Percentiles rank a stretch among this genome's conserved stretches.
These are phyloP conservation scores for Talaromyces piceae DNA, from an alignment of 2,329 filamentous ascomycete genomes.

Conservation along the genomic window DNA sequence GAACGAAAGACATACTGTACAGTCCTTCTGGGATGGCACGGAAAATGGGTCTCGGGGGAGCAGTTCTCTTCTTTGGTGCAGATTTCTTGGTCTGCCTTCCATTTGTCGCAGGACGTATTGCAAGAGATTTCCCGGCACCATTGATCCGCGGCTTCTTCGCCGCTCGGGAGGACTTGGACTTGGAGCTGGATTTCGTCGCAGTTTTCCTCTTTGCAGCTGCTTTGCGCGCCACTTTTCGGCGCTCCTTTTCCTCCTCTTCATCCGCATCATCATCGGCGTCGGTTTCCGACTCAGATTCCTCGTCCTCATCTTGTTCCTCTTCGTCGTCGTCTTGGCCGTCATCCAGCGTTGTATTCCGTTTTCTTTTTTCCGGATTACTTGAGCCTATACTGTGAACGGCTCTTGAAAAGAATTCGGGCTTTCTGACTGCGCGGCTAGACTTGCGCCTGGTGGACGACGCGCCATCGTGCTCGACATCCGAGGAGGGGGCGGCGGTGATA, in stretches of 20 bases:
- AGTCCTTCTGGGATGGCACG: slow-evolving; percentile 49
- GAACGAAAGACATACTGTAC: slow-evolving; percentile 40
- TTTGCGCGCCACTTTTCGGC: slow-evolving; percentile 32
- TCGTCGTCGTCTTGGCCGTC: slow-evolving; percentile 29
- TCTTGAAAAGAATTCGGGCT: slow-evolving; percentile 37
- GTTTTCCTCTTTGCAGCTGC: slow-evolving; percentile 24
- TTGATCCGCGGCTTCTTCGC: slow-evolving; percentile 52
- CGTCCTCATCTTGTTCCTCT: slow-evolving; percentile 21
- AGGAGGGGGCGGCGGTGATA: slow-evolving; percentile 4
- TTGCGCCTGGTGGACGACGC: slow-evolving; percentile 18
- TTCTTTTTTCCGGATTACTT: slow-evolving; percentile 40
- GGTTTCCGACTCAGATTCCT: slow-evolving; percentile 31
- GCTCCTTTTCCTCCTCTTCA: slow-evolving; percentile 45
- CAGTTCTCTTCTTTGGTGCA: slow-evolving; percentile 34
- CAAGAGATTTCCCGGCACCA: slow-evolving; percentile 40
- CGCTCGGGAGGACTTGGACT: slow-evolving; percentile 22
- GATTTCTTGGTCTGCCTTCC: slow-evolving; percentile 23
- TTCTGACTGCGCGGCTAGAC: slow-evolving; percentile 37
- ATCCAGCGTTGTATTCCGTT: slow-evolving; percentile 35
- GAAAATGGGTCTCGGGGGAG: slow-evolving; percentile 44
- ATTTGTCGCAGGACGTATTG: slow-evolving; percentile 45
- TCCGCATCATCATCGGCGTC: slow-evolving; percentile 31
- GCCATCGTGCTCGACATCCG: slow-evolving; percentile 10
- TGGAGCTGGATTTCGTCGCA: slow-evolving; percentile 33
- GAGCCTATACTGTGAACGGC: slow-evolving; percentile 23